Conservation (phyloP, 2,329 filamentous ascomycete species). For the Tolypocladium ovalisporum region DNA sequence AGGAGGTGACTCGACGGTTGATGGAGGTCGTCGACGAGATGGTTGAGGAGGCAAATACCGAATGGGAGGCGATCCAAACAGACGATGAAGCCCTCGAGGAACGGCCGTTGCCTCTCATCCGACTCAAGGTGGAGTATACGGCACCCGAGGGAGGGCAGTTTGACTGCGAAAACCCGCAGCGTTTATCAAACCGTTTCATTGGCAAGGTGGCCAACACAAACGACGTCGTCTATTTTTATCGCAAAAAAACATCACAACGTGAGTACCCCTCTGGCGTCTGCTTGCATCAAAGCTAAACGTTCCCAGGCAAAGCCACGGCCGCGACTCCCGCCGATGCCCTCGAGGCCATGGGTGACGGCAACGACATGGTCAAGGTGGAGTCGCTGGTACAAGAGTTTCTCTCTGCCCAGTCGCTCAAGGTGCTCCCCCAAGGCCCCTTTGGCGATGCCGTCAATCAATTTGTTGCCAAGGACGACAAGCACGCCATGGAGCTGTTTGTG, state of each 20-base stretch:
- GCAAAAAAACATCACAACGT: conserved; percentile 61
- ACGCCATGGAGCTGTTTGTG: conserved; percentile 77
- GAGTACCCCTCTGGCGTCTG: neutral
- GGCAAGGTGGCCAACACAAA: conserved; percentile 88
- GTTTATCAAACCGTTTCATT: conserved; percentile 86
- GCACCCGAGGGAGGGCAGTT: conserved; percentile 76
- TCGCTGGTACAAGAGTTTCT: conserved; percentile 83
- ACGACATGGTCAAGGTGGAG: conserved; percentile 75
- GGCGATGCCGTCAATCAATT: conserved; percentile 88
- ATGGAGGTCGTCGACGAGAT: conserved; percentile 73
- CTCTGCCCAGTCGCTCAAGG: conserved; percentile 76
- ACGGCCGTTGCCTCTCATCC: conserved; percentile 69
- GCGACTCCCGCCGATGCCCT: conserved; percentile 54
- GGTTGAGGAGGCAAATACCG: conserved; percentile 70
- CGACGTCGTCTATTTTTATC: conserved; percentile 86
- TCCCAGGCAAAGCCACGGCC: conserved; percentile 18
- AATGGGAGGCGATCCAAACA: conserved; percentile 73
- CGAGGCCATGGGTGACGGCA: conserved; percentile 34
- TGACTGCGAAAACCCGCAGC: conserved; percentile 88
- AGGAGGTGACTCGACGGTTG: conserved; percentile 67
- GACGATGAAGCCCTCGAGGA: conserved; percentile 47
- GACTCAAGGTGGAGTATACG: conserved; percentile 83
- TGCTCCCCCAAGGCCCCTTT: conserved; percentile 85
- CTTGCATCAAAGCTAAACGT: conserved; percentile 2
- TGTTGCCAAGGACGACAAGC: conserved; percentile 89